Percentiles rank a stretch among this genome's conserved stretches.
These are phyloP conservation scores for Cyberlindnera americana DNA, from an alignment of 805 yeast genomes.

Conservation along the genomic window DNA sequence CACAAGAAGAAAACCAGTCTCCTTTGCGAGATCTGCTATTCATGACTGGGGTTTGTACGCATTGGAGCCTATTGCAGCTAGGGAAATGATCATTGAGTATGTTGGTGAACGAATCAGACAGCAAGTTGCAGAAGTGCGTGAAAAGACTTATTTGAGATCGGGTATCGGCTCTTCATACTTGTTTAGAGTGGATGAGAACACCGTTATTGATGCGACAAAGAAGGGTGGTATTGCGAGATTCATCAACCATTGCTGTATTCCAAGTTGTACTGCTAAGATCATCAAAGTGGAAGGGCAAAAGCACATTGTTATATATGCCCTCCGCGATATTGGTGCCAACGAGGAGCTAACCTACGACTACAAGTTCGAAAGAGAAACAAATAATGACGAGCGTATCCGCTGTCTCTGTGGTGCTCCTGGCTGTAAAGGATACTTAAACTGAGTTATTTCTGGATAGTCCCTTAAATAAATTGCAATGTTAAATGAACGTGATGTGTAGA, in stretches of 20 bases:
- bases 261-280: conserved; percentile 95
- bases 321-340: conserved; percentile 80
- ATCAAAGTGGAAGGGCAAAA: conserved; percentile 92
- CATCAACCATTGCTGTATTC: conserved; percentile 95
- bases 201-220: conserved; percentile 96
- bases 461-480: too few species aligned
- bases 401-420: conserved; percentile 95
- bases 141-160: conserved; percentile 74
- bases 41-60: conserved; percentile 99
- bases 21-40: conserved; percentile 95
- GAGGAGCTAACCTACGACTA: conserved; percentile 95
- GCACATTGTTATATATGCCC: conserved; percentile 91
- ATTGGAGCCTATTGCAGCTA: conserved; percentile 89
- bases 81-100: conserved; percentile 96
- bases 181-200: conserved; percentile 88
- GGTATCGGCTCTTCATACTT: conserved; percentile 96
- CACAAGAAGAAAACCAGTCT: conserved; percentile 87
- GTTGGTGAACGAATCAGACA: conserved; percentile 94
- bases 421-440: conserved; percentile 90
- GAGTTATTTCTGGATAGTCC: conserved; percentile 4
- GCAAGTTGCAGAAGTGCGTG: conserved; percentile 91
- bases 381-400: conserved; percentile 80
- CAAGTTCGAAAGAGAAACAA: conserved; percentile 87
- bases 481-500: too few species aligned
- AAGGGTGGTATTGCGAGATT: conserved; percentile 97